A percentile compares a stretch with the other conserved stretches of the same genome.
Conservation (phyloP, 2,329 filamentous ascomycete species). For the Neophaeococcomyces aloes region DNA sequence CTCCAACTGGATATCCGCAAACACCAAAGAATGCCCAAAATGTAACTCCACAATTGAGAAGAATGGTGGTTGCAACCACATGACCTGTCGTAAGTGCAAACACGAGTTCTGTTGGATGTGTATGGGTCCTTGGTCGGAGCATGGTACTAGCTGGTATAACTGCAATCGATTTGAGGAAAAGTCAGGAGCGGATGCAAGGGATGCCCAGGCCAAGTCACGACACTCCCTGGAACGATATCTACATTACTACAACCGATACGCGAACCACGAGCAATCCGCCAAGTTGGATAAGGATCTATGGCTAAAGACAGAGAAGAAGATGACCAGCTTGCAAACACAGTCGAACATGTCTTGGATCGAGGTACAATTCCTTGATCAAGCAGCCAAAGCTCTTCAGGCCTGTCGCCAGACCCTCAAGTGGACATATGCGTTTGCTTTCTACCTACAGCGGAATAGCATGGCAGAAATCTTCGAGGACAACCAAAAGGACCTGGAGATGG, state of each 20-base stretch:
- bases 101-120: slow-evolving; percentile 99
- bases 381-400: slow-evolving; percentile 84
- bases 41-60: slow-evolving; percentile 98
- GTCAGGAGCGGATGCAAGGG: slow-evolving; percentile 78
- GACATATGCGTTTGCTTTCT: slow-evolving; percentile 98
- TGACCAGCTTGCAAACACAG: slow-evolving; percentile 86
- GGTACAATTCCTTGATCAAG: slow-evolving; percentile 89
- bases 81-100: slow-evolving; percentile 93
- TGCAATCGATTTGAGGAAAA: slow-evolving; percentile 97
- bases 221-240: slow-evolving; percentile 91
- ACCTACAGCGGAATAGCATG: slow-evolving; percentile 87
- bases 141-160: slow-evolving; percentile 99
- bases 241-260: slow-evolving; percentile 98
- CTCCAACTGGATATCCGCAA: slow-evolving; percentile 97
- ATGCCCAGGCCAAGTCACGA: slow-evolving; percentile 82
- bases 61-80: slow-evolving; percentile 95
- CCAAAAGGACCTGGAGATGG: slow-evolving; percentile 94
- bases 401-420: slow-evolving; percentile 98
- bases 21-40: slow-evolving; percentile 95
- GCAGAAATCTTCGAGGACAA: slow-evolving; percentile 98
- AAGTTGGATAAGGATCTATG: slow-evolving; percentile 95
- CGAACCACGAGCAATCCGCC: slow-evolving; percentile 96
- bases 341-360: slow-evolving; percentile 99
- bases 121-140: slow-evolving; percentile 97
- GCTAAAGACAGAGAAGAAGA: slow-evolving; percentile 96